Conservation (phyloP, 306 rosid genomes). For the Gillenia trifoliata region DNA sequence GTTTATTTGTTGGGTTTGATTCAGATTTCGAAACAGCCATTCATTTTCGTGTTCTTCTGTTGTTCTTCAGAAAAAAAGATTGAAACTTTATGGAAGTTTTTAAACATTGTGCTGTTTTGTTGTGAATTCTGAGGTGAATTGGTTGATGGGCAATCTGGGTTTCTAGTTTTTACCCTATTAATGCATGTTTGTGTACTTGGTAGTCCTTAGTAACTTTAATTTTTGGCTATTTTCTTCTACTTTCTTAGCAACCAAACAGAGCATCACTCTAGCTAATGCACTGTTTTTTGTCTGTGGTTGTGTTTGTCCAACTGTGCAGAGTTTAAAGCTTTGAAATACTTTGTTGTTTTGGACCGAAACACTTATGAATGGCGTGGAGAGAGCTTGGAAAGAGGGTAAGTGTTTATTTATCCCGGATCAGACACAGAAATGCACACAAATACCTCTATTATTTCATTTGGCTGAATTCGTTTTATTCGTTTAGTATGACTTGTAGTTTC, state of each 20-base stretch:
- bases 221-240: neutral
- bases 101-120: neutral
- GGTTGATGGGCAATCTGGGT: neutral
- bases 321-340: slow-evolving; percentile 10
- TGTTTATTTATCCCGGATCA: neutral
- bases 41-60: neutral
- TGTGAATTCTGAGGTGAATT: neutral
- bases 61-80: neutral
- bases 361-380: slow-evolving; percentile 86
- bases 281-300: neutral
- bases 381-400: slow-evolving; percentile 60
- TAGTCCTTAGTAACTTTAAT: neutral
- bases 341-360: neutral
- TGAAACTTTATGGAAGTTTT: neutral
- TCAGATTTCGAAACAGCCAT: neutral
- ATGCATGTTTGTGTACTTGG: neutral
- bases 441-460: neutral
- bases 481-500: neutral
- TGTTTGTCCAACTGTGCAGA: slow-evolving; percentile 26
- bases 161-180: neutral
- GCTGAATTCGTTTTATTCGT: neutral
- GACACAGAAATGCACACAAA: neutral
- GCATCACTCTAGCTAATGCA: neutral
- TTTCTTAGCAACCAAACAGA: neutral
- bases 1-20: neutral